Conservation (phyloP, 352 stramenopile species). For the Peronospora belbahrii region DNA sequence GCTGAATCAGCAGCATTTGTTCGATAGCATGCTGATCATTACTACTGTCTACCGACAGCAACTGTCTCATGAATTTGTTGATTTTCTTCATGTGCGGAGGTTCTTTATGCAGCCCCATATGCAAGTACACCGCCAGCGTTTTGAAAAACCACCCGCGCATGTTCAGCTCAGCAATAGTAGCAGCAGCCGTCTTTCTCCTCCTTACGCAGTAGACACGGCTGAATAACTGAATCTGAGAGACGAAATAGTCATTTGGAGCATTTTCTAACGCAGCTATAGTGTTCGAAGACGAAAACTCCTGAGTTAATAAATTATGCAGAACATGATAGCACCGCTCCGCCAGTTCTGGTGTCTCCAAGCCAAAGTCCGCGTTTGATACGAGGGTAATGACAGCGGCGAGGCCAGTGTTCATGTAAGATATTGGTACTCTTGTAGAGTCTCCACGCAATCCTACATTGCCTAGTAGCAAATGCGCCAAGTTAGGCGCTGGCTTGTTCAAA, state of each 20-base stretch:
- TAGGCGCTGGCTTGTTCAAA: constrained; percentile 62
- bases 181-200: constrained; percentile 29
- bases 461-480: constrained; percentile 66
- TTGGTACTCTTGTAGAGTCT: constrained; percentile 14
- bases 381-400: constrained; percentile 66
- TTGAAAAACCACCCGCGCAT: constrained; percentile 85
- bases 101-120: constrained; percentile 61
- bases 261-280: constrained; percentile 54
- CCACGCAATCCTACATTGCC: constrained; percentile 39
- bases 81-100: constrained; percentile 58
- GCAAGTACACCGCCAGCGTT: constrained; percentile 67
- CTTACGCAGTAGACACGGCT: constrained; percentile 34
- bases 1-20: constrained; percentile 61
- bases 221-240: constrained; percentile 59
- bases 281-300: constrained; percentile 55
- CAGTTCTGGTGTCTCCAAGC: constrained; percentile 50
- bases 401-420: constrained; percentile 38
- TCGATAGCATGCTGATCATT: constrained; percentile 26
- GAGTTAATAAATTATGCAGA: constrained; percentile 51
- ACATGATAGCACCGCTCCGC: constrained; percentile 61
- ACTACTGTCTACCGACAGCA: constrained; percentile 24
- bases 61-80: constrained; percentile 50
- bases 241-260: constrained; percentile 57
- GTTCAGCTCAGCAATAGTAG: constrained; percentile 50
- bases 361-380: constrained; percentile 66